Conservation (phyloP, 2,329 filamentous ascomycete genomes). For the Rugonectria rugulosa region DNA sequence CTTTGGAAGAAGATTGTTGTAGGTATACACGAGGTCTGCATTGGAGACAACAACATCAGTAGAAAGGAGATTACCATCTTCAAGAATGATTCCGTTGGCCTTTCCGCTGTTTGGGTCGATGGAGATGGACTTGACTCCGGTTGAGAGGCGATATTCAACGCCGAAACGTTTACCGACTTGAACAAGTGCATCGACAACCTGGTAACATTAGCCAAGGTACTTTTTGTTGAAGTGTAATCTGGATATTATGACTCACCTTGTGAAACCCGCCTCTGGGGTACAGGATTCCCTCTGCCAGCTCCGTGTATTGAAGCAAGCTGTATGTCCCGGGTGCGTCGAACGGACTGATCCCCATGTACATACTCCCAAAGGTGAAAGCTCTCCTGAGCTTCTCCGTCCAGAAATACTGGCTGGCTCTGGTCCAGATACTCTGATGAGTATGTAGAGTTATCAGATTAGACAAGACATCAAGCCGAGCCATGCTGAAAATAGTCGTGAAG, state of each 20-base stretch:
- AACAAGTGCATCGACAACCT: constrained; percentile 68
- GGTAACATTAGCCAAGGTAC: neutral
- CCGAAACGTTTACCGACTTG: constrained; percentile 68
- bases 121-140: constrained; percentile 61
- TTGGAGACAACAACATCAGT: constrained; percentile 76
- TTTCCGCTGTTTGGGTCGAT: constrained; percentile 52
- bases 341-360: constrained; percentile 85
- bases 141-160: constrained; percentile 68
- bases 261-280: constrained; percentile 78
- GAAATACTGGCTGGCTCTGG: constrained; percentile 71
- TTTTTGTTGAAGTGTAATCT: too few species aligned
- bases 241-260: constrained; percentile 46
- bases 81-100: constrained; percentile 66
- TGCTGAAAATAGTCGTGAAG: constrained; percentile 66
- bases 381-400: constrained; percentile 71
- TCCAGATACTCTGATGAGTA: constrained; percentile 76
- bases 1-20: constrained; percentile 71
- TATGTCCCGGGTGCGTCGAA: constrained; percentile 81
- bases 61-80: constrained; percentile 62
- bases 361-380: constrained; percentile 80
- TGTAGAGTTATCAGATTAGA: constrained; percentile 69
- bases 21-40: constrained; percentile 77
- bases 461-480: constrained; percentile 64
- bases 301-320: constrained; percentile 74
- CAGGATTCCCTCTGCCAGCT: constrained; percentile 79